Evolutionary conservation across 139 green algal genomes (phyloP), one percentile per base, ranked within the genome.

Genomic region (Prasinococcaceae sp.): DNA sequence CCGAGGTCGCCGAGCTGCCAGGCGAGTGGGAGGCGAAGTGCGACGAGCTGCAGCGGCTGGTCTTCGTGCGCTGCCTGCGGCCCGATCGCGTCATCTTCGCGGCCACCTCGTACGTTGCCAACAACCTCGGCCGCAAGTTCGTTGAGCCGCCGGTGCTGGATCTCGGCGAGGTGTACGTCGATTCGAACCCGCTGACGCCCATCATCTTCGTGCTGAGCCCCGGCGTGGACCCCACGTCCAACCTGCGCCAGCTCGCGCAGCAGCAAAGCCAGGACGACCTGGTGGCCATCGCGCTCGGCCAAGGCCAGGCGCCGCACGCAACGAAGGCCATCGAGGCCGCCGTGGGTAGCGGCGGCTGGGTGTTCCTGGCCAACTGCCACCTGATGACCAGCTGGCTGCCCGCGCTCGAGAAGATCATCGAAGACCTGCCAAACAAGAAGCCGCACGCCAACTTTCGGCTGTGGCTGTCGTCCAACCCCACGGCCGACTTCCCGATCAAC

Each of bases 311-410:
- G 2, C 74, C 78, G 17, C 47, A 80, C 8, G 82, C 82, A 1
- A 79, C 74, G 3, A 76, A 77, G 48, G 66, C 87, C 12, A 87
- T 93, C 37, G 69, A 83, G 49, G 73, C 85, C 24, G 84, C 69
- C 36, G 28, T 79, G 26, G 42, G 53, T 3, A 63, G 79, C 26
- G 84, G 84, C 47, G 65, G 76, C 49, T 93, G 84, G 84, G 80
- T 93, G 25, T 90, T 90, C 73, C 63, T 93, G 20, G 80, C 80
- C 43, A 93, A 93, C 63, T 90, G 81, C 66, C 84, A 93, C 68
- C 66, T 93, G 32, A 89, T 89, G 80, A 87, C 79, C 35, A 71
- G 47, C 29, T 93, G 84, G 84, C 66, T 93, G 53, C 80, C 80
- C 14, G 75, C 65, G 5, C 73, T 93, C 37, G 76, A 88, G 54